Evolutionary conservation across 1,139 yeast species (phyloP).

Genomic region (Diutina siamensis): DNA sequence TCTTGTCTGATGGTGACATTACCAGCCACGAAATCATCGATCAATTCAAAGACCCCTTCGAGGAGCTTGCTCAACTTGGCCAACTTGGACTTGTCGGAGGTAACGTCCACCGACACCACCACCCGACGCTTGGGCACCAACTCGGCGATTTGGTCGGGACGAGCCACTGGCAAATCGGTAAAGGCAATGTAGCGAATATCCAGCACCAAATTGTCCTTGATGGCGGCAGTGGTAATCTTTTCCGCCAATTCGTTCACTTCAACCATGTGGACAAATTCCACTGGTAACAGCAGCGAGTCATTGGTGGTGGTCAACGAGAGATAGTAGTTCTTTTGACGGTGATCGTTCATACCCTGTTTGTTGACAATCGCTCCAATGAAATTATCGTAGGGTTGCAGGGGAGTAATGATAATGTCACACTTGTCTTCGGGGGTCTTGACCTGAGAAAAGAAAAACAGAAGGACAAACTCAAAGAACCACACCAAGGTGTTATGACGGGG

Average conservation of each 20-base stretch:
- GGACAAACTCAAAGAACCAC: slow-evolving; percentile 42
- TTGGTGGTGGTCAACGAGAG: slow-evolving; percentile 76
- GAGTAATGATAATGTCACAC: slow-evolving; percentile 50
- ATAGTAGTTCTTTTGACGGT: slow-evolving; percentile 68
- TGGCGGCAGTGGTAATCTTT: slow-evolving; percentile 37
- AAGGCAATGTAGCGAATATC: slow-evolving; percentile 58
- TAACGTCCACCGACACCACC: slow-evolving; percentile 37
- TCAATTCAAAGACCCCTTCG: slow-evolving; percentile 38
- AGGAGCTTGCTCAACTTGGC: slow-evolving; percentile 38
- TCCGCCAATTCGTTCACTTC: slow-evolving; percentile 78
- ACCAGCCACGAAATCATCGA: slow-evolving; percentile 40
- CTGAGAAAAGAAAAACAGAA: slow-evolving; percentile 42
- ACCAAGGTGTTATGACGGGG: slow-evolving; percentile 76
- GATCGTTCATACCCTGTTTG: slow-evolving; percentile 69
- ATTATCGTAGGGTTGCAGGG: slow-evolving; percentile 48
- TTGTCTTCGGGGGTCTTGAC: slow-evolving; percentile 47
- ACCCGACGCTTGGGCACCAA: slow-evolving; percentile 45
- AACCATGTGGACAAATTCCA: slow-evolving; percentile 75
- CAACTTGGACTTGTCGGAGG: slow-evolving; percentile 33
- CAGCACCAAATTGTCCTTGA: slow-evolving; percentile 37
- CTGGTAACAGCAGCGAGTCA: slow-evolving; percentile 59
- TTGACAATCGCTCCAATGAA: slow-evolving; percentile 79
- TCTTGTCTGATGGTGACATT: slow-evolving; percentile 48
- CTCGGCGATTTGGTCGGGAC: slow-evolving; percentile 46
- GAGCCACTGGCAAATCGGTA: slow-evolving; percentile 69